These are phyloP conservation scores for Debaryomycetaceae sp. DNA, from an alignment of 1,139 yeast species.

Conservation along the genomic window DNA sequence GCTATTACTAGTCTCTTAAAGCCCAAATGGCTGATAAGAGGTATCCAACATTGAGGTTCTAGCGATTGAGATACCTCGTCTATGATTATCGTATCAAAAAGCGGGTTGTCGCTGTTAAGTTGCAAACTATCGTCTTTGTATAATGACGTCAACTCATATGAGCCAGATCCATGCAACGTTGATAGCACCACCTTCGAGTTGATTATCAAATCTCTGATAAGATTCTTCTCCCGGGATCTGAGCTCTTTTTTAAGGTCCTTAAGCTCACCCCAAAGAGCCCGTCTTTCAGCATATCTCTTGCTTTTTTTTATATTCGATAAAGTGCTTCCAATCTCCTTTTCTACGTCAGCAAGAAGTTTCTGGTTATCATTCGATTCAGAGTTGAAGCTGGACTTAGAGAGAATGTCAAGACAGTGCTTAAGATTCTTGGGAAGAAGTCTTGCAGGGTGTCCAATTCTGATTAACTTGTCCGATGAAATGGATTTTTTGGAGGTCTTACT, in stretches of 20 bases:
- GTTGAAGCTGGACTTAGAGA: slow-evolving; percentile 47
- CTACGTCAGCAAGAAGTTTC: slow-evolving; percentile 63
- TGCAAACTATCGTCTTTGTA: slow-evolving; percentile 22
- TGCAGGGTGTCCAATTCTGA: slow-evolving; percentile 94
- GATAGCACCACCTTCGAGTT: slow-evolving; percentile 70
- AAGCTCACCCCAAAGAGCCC: slow-evolving; percentile 65
- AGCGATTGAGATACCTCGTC: slow-evolving; percentile 95
- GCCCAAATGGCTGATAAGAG: slow-evolving; percentile 64
- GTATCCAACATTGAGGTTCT: slow-evolving; percentile 98
- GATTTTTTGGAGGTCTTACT: slow-evolving; percentile 7
- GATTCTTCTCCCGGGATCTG: slow-evolving; percentile 60
- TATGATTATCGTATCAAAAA: slow-evolving; percentile 80
- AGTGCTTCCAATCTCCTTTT: slow-evolving; percentile 63
- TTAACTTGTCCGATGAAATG: slow-evolving; percentile 39
- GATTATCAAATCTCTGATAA: slow-evolving; percentile 55
- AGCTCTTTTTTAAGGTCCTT: slow-evolving; percentile 70
- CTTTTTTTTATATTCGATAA: slow-evolving; percentile 62
- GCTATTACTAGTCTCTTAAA: slow-evolving; percentile 67
- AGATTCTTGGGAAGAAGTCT: slow-evolving; percentile 62
- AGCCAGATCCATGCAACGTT: slow-evolving; percentile 86
- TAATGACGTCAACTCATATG: slow-evolving; percentile 57
- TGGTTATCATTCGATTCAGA: slow-evolving; percentile 49
- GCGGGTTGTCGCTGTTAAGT: slow-evolving; percentile 23
- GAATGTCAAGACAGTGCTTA: slow-evolving; percentile 73
- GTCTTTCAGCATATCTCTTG: slow-evolving; percentile 61